Evolutionary conservation across 495 filamentous ascomycete genomes (phyloP), one percentile per base, ranked within the genome.

Genomic region (Penicillium desertorum): DNA sequence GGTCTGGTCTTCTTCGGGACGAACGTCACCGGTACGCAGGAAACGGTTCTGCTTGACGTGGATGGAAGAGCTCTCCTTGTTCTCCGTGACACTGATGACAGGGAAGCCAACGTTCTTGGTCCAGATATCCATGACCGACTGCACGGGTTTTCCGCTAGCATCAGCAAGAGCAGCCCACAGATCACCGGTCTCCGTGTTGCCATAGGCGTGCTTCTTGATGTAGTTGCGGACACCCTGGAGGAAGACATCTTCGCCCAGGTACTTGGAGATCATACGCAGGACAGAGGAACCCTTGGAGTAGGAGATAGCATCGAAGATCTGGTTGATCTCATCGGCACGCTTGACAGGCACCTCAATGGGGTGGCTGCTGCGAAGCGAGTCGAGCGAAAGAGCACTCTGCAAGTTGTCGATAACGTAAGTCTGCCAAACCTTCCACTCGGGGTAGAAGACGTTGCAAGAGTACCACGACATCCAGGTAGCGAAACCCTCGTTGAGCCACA

Each of bases 361-460:
- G 77, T 98, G 94, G 66, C 90, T 95, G 82, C 90, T 95, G 53
- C 93, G 86, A 41, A 97, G 77, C 11, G 92, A 95, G 71, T 98
- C 94, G 25, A 97, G 81, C 16, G 85, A 86, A 10, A 97, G 79
- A 2, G 94, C 94, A 59, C 88, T 83, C 76, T 96, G 91, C 58
- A 96, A 80, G 65, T 86, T 95, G 62, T 96, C 92, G 30, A 89
- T 89, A 39, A 97, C 92, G 65, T 96, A 98, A 17, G 82, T 85
- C 73, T 96, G 84, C 94, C 94, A 98, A n/a, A 97, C 91, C 75
- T 96, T 96, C 93, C 94, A 97, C 69, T 97, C 92, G 3, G 93
- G 94, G 76, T 92, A 97, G 80, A 98, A 96, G 54, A 67, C 74
- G 53, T 83, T 81, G 70, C 79, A 81, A 14, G 79, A 81, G 60